A percentile compares a stretch with the other conserved stretches of the same genome.
Evolutionary conservation across 2,329 filamentous ascomycete genomes (phyloP).

Genomic region (Paracoccidioides brasiliensis): DNA sequence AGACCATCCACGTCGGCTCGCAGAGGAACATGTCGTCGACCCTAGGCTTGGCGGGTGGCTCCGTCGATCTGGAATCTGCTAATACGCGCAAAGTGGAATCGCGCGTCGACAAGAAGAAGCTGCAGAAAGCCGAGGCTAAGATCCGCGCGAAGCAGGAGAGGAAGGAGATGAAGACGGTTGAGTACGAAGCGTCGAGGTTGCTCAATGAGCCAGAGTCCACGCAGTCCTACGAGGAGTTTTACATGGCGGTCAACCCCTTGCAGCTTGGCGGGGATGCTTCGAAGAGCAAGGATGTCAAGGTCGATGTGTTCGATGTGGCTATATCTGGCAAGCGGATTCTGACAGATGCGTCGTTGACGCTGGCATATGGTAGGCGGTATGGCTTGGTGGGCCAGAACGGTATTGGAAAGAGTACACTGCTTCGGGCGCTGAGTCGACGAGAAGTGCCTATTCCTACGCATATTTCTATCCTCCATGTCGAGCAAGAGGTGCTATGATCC

Average conservation of each 20-base stretch:
- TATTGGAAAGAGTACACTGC: conserved; percentile 93
- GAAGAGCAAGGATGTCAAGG: conserved; percentile 98
- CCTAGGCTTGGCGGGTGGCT: conserved; percentile 68
- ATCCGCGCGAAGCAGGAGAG: conserved; percentile 97
- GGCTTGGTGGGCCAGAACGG: conserved; percentile 98
- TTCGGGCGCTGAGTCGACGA: conserved; percentile 81
- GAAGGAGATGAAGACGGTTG: conserved; percentile 95
- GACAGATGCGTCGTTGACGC: conserved; percentile 75
- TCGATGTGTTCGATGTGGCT: conserved; percentile 89
- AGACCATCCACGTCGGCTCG: conserved; percentile 86
- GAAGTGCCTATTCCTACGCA: conserved; percentile 91
- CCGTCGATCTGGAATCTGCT: conserved; percentile 85
- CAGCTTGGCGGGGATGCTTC: conserved; percentile 61
- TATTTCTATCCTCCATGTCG: conserved; percentile 97
- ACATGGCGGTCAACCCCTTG: conserved; percentile 97
- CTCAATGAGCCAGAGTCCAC: conserved; percentile 70
- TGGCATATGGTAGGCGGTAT: conserved; percentile 87
- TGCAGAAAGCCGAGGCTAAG: conserved; percentile 96
- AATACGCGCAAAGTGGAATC: conserved; percentile 91
- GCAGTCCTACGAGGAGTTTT: conserved; percentile 97
- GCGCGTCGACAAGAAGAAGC: conserved; percentile 94
- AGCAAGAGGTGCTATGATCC: conserved; percentile 64
- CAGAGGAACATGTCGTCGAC: conserved; percentile 96
- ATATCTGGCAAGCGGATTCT: conserved; percentile 83
- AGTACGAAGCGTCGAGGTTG: conserved; percentile 88